Base-by-base conservation (phyloP, 1,139 yeast genomes). In the Diutina catenulata region DNA sequence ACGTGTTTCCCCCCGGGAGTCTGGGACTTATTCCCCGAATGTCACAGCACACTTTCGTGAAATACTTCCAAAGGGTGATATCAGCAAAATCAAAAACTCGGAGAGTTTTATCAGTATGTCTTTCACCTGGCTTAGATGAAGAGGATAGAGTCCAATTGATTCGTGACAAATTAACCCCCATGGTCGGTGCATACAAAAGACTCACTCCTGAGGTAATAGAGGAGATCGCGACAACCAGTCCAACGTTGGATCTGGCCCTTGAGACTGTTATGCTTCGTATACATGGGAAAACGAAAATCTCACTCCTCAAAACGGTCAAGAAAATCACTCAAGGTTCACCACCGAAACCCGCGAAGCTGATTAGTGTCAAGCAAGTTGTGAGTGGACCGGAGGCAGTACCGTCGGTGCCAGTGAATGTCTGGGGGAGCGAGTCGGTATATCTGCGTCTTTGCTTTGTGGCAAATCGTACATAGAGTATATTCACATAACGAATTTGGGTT, bases 1-100 rank as follows among this genome's bases (percentile, higher is more conserved):
- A 67, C 45, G 43, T 55, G 23, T 68, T 70, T 43, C 47, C 51
- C 1, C 59, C 57, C 5, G 37, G 39, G 1, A 42, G 53, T 1
- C 43, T n/a, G 43, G 1, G 33, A 39, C 0, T 16, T 57, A 0
- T 45, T 69, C 1, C 38, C 47, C 9, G 37, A 38, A 0, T 42
- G 69, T 52, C 59, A 0, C 51, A 55, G 28, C 39, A 43, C 0
- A 52, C 55, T 3, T 60, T 72, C 38, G 9, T 55, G 4, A 33
- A 44, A 0, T 68, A 64, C 47, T 63, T 66, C 42, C 38, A 47
- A 9, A 36, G 2, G 8, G 14, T 2, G 4, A 20, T 20, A 3
- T 14, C 26, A 7, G 19, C 26, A 4, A 3, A 5, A 2, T 19
- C 19, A 21, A 18, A n/a, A 5, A n/a, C 20, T 3, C n/a, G 5